Base-by-base conservation (phyloP, 129 eudicot species). In the Oenanthe sinensis region DNA sequence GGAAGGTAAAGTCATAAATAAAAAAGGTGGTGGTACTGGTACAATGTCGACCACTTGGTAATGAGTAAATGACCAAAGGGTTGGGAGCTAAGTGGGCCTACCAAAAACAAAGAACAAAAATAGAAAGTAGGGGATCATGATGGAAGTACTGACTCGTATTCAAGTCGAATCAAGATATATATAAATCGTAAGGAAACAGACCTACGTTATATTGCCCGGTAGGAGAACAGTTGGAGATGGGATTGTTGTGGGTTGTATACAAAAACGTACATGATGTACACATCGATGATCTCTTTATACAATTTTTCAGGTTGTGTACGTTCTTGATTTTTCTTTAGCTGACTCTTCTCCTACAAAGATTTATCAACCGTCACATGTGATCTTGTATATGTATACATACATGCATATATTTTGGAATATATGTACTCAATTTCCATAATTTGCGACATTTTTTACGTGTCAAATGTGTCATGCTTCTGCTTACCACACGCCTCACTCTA, bases 271-370 rank as follows among this genome's bases (percentile, higher is more conserved):
- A 7, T 8, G 65, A 58, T 22, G 65, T 24, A n/a, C 10, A 13
- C 3, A 60, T n/a, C 15, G 7, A 1, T 20, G 1, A 55, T 58
- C 3, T 58, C 4, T 33, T 33, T 33, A 33, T 58, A 24, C 6
- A 28, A 17, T 50, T 50, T 54, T 60, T 24, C 33, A 60, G 68
- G 68, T 60, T 2, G 68, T 60, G 68, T 60, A 60, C 68, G 68
- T 60, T 60, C 0, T 8, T 60, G 15, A 60, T 60, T 60, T 36
- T 60, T 5, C 33, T 60, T 5, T 7, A 24, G 68, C 68, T 60
- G 68, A 60, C 33, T 60, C 68, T n/a, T 60, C 68, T 60, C 68
- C 33, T 60, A 60, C 68, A 60, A 60, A 60, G 15, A 60, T 58
- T 58, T 58, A 0, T 58, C 67, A 58, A 58, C 67, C 67, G 33